phyloP scores from a whole-genome alignment of 2,329 filamentous ascomycete genomes.

The Orbilia quercus region DNA sequence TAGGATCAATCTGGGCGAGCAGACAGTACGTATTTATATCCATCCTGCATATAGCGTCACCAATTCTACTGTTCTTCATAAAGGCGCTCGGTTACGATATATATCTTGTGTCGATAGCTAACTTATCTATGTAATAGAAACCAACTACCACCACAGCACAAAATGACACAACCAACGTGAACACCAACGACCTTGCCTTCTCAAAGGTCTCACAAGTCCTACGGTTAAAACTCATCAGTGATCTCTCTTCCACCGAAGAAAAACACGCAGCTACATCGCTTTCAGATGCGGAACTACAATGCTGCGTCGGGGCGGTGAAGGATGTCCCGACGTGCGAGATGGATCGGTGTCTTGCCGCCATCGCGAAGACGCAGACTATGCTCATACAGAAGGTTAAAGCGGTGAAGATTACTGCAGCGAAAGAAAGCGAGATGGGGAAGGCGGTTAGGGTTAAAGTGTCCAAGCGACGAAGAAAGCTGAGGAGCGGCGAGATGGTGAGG shows the following conservation, averaged over 20 bases:
- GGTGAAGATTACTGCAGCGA: neutral
- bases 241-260: neutral
- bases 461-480: too few relatives aligned
- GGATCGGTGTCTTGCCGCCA: constrained; percentile 9
- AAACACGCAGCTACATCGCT: neutral
- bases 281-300: constrained; percentile 1
- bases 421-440: neutral
- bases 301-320: constrained; percentile 2
- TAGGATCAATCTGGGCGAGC: too few relatives aligned
- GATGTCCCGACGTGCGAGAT: constrained; percentile 4
- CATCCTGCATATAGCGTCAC: too few relatives aligned
- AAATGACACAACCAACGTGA: neutral
- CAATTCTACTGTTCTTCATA: too few relatives aligned
- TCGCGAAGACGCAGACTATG: constrained; percentile 1
- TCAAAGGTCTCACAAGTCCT: constrained; percentile 1
- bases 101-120: too few relatives aligned
- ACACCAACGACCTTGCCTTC: neutral
- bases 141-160: neutral
- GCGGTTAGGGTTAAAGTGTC: too few relatives aligned
- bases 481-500: too few relatives aligned
- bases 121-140: too few relatives aligned
- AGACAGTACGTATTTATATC: constrained; percentile 1
- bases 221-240: neutral
- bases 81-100: too few relatives aligned
- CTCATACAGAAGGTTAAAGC: neutral